These are phyloP conservation scores for Colletotrichum agaves DNA, from an alignment of 2,329 filamentous ascomycete genomes.

Conservation along the genomic window DNA sequence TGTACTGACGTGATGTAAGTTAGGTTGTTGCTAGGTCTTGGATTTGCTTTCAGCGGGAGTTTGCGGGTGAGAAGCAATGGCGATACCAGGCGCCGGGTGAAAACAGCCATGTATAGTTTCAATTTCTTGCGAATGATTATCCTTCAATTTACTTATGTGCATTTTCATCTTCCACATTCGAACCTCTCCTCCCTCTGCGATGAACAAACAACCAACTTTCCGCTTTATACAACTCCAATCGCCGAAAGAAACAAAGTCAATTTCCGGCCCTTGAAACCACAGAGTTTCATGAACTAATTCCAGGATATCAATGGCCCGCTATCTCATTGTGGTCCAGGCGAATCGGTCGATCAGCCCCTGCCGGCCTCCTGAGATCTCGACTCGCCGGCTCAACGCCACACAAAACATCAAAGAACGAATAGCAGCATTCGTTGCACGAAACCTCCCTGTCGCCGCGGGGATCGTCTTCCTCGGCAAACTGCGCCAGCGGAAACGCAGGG, in stretches of 20 bases:
- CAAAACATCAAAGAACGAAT: slow-evolving; percentile 18
- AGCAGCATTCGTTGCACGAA: slow-evolving; percentile 20
- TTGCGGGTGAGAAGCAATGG: not conserved
- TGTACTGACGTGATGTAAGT: slow-evolving; percentile 16
- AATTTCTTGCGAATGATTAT: not conserved
- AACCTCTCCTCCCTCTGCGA: not conserved
- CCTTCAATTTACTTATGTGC: too few relatives aligned
- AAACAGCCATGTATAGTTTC: slow-evolving; percentile 19
- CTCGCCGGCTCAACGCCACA: slow-evolving; percentile 11
- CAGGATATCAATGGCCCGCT: slow-evolving; percentile 4
- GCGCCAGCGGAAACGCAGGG: slow-evolving; percentile 12
- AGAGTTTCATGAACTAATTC: not conserved
- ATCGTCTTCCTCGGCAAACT: not conserved
- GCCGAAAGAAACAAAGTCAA: not conserved
- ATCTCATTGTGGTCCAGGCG: slow-evolving; percentile 24
- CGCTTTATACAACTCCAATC: not conserved
- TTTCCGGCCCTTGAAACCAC: not conserved
- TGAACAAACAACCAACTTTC: too few relatives aligned
- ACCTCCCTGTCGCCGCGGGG: not conserved
- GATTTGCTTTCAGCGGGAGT: slow-evolving; percentile 24
- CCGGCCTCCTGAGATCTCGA: slow-evolving; percentile 12
- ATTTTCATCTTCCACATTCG: not conserved
- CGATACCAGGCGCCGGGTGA: slow-evolving; percentile 24
- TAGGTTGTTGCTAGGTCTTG: slow-evolving; percentile 2
- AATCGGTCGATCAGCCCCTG: not conserved